phyloP scores from a whole-genome alignment of 2,329 filamentous ascomycete genomes.

The Knufia fluminis region DNA sequence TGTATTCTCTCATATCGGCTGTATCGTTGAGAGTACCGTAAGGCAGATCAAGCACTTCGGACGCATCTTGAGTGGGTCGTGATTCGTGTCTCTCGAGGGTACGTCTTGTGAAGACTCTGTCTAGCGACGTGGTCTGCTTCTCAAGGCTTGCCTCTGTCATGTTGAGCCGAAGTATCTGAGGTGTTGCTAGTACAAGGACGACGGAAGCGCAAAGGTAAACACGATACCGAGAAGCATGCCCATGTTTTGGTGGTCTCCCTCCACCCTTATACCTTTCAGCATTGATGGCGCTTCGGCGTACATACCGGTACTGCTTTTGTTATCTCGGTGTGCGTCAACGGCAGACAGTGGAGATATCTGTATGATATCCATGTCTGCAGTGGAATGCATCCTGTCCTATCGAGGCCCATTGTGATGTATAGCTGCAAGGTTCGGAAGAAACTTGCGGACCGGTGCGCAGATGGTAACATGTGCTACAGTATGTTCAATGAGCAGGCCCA shows the following conservation, averaged over 20 bases:
- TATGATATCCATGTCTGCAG: background rate
- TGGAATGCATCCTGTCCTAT: background rate
- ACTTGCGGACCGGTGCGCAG: background rate
- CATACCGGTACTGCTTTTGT: background rate
- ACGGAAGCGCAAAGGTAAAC: too few relatives aligned
- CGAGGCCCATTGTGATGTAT: background rate
- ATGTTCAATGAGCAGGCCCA: too few relatives aligned
- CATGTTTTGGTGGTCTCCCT: too few relatives aligned
- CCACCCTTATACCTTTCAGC: background rate
- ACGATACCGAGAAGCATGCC: too few relatives aligned
- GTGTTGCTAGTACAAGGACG: too few relatives aligned
- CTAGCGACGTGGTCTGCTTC: slow-evolving; percentile 14
- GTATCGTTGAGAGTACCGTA: slow-evolving; percentile 53
- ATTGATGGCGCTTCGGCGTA: background rate
- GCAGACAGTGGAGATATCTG: background rate
- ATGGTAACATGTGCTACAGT: too few relatives aligned
- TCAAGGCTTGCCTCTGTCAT: background rate
- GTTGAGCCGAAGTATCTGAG: too few relatives aligned
- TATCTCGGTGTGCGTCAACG: background rate
- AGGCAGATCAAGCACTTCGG: slow-evolving; percentile 50
- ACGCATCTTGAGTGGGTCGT: slow-evolving; percentile 20
- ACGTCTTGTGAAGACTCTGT: slow-evolving; percentile 16
- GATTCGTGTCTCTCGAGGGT: slow-evolving; percentile 19
- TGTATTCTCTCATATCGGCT: slow-evolving; percentile 58
- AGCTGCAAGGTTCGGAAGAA: background rate